Conservation (phyloP, 345 rosid genomes). For the Hirschfeldia incana region DNA sequence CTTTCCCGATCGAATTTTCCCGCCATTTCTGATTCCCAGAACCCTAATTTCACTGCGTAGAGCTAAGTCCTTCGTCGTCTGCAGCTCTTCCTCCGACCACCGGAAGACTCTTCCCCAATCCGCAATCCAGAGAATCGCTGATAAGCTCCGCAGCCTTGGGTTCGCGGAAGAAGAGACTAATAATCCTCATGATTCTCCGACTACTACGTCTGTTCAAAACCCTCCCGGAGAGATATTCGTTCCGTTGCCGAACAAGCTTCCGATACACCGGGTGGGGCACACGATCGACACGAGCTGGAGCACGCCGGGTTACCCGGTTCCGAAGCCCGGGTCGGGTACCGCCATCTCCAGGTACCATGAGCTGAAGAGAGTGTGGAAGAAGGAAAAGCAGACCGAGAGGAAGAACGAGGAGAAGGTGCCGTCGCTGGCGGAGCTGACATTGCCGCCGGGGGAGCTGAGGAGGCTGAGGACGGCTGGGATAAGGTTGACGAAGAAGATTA, state of each 20-base stretch:
- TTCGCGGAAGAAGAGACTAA: conserved; percentile 45
- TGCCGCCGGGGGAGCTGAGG: conserved; percentile 59
- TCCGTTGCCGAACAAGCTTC: conserved; percentile 62
- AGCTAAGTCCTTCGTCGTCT: conserved; percentile 32
- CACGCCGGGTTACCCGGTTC: conserved; percentile 83
- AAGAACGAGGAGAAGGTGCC: conserved; percentile 55
- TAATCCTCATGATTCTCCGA: background rate
- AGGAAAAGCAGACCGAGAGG: conserved; percentile 47
- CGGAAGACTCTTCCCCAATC: conserved; percentile 54
- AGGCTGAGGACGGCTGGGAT: conserved; percentile 66
- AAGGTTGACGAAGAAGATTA: conserved; percentile 63
- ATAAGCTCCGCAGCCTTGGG: conserved; percentile 93
- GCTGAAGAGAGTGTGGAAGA: conserved; percentile 52
- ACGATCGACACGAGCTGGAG: conserved; percentile 96
- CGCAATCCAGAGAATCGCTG: conserved; percentile 86
- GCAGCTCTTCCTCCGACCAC: conserved; percentile 39
- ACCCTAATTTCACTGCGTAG: conserved; percentile 7
- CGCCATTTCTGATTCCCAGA: conserved; percentile 20
- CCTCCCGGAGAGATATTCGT: conserved; percentile 79
- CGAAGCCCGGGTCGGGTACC: conserved; percentile 71
- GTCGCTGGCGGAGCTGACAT: conserved; percentile 71
- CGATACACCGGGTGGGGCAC: conserved; percentile 81
- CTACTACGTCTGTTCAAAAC: background rate
- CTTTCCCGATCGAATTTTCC: conserved; percentile 32
- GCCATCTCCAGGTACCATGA: conserved; percentile 61